These are phyloP conservation scores for Pseudogymnoascus sp. DNA, from an alignment of 2,329 filamentous ascomycete genomes.

Conservation along the genomic window DNA sequence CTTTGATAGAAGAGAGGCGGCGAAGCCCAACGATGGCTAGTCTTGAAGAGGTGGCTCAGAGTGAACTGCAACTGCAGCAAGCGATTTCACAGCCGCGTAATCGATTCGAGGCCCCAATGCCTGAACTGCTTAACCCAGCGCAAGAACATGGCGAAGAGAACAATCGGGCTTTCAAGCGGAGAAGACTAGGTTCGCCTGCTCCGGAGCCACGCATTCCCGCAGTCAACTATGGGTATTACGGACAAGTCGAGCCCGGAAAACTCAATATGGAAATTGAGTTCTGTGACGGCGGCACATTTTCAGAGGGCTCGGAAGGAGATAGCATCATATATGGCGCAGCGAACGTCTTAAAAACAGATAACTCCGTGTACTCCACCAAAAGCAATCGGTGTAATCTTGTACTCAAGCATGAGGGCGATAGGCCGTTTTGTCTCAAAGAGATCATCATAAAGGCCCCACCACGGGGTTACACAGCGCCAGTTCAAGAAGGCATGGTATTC, in stretches of 20 bases:
- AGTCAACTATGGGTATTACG: conserved; percentile 77
- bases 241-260: conserved; percentile 75
- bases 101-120: neutral
- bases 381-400: conserved; percentile 82
- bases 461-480: conserved; percentile 71
- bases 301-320: conserved; percentile 43
- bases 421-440: conserved; percentile 76
- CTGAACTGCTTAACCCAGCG: conserved; percentile 3
- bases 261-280: conserved; percentile 81
- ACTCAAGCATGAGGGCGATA: conserved; percentile 69
- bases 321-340: conserved; percentile 53
- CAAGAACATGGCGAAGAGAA: conserved; percentile 30
- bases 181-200: conserved; percentile 61
- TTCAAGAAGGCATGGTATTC: conserved; percentile 89
- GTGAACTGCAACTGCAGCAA: neutral
- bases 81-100: neutral
- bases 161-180: conserved; percentile 53
- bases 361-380: conserved; percentile 83
- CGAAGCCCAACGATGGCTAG: neutral
- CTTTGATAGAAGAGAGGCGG: neutral
- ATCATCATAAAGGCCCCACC: conserved; percentile 81
- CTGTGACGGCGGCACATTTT: conserved; percentile 72
- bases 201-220: conserved; percentile 39
- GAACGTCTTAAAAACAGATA: conserved; percentile 76
- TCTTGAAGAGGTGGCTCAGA: neutral